Conservation (phyloP, 1,139 yeast species). For the Yamadazyma spencermartinsiae region DNA sequence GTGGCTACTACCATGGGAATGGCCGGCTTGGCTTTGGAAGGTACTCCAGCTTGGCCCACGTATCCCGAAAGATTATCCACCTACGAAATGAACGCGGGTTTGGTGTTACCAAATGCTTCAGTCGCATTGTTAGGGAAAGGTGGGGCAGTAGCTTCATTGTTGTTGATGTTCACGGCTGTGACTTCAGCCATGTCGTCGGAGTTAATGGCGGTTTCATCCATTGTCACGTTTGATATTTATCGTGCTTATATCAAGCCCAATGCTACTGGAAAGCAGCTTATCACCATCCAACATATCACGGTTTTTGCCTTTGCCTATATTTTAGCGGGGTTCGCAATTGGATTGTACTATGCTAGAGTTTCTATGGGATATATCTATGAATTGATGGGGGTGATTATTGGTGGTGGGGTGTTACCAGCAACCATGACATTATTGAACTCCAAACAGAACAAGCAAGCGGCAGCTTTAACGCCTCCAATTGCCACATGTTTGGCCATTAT, state of each 20-base stretch:
- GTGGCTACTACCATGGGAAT: conserved; percentile 84
- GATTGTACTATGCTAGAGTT: conserved; percentile 77
- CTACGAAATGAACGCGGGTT: conserved; percentile 74
- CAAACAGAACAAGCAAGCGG: conserved; percentile 64
- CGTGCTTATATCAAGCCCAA: conserved; percentile 74
- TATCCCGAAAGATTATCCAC: conserved; percentile 66
- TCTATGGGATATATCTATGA: conserved; percentile 86
- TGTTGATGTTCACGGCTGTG: conserved; percentile 81
- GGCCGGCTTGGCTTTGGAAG: conserved; percentile 72
- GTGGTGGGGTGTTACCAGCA: conserved; percentile 82
- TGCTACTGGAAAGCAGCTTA: conserved; percentile 72
- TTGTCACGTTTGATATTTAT: conserved; percentile 82
- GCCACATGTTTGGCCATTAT: conserved; percentile 63
- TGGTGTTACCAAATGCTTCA: conserved; percentile 85
- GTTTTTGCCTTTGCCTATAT: conserved; percentile 65
- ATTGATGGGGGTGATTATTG: conserved; percentile 83
- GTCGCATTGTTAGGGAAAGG: conserved; percentile 81
- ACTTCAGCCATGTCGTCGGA: conserved; percentile 86
- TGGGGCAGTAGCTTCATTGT: conserved; percentile 78
- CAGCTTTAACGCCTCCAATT: conserved; percentile 58
- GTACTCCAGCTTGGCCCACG: conserved; percentile 70
- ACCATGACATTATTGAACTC: conserved; percentile 69
- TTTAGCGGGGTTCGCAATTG: conserved; percentile 82
- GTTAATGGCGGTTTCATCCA: conserved; percentile 81
- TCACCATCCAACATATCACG: conserved; percentile 63